phyloP scores from a whole-genome alignment of 768 basidiomycete genomes.

The Galerina marginata region DNA sequence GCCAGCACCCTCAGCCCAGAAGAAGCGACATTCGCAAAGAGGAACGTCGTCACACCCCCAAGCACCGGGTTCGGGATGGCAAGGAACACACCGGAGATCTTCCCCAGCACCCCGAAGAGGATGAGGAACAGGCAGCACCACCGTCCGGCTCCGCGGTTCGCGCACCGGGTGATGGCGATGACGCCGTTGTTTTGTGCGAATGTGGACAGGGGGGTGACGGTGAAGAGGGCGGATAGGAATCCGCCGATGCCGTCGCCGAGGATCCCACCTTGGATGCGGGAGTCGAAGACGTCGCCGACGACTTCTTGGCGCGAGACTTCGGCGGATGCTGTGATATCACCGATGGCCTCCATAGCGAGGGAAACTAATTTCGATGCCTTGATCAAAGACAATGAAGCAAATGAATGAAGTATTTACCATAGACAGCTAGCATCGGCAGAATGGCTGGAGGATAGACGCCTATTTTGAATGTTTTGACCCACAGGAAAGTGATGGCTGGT shows the following conservation, averaged over 20 bases:
- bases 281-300: slow-evolving; percentile 77
- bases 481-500: slow-evolving; percentile 83
- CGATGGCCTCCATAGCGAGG: slow-evolving; percentile 82
- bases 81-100: slow-evolving; percentile 83
- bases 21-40: slow-evolving; percentile 76
- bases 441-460: slow-evolving; percentile 75
- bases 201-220: slow-evolving; percentile 78
- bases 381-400: background rate
- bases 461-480: slow-evolving; percentile 82
- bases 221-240: slow-evolving; percentile 80
- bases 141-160: slow-evolving; percentile 77
- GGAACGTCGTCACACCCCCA: slow-evolving; percentile 87
- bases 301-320: slow-evolving; percentile 82
- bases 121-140: slow-evolving; percentile 84
- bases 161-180: slow-evolving; percentile 85
- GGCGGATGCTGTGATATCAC: slow-evolving; percentile 82
- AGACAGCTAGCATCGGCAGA: slow-evolving; percentile 48
- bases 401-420: slow-evolving; percentile 24
- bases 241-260: slow-evolving; percentile 84
- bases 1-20: slow-evolving; percentile 76
- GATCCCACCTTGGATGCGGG: slow-evolving; percentile 83
- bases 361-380: slow-evolving; percentile 50
- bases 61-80: slow-evolving; percentile 84
- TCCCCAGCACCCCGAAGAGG: slow-evolving; percentile 80
- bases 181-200: slow-evolving; percentile 88